These are phyloP conservation scores for Haematococcus sp. DNA, from an alignment of 139 green algal genomes.

Conservation along the genomic window DNA sequence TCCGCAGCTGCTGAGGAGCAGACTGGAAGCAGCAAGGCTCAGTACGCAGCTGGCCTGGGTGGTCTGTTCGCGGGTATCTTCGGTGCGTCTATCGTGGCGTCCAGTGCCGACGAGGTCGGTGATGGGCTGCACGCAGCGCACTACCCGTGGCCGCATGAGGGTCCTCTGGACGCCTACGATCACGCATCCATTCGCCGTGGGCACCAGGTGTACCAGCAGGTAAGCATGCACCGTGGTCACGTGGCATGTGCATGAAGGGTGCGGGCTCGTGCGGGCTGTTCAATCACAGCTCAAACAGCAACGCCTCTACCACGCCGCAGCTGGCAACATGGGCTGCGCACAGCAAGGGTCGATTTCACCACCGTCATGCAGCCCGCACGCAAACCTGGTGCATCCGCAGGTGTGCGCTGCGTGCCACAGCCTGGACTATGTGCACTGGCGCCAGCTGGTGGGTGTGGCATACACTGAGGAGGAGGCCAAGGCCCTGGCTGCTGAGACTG, in stretches of 20 bases:
- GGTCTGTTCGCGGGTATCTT: constrained; percentile 41
- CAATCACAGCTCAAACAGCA: too few species aligned
- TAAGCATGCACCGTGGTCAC: constrained; percentile 7
- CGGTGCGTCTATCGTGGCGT: constrained; percentile 34
- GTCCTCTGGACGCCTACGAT: constrained; percentile 91
- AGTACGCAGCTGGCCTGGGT: constrained; percentile 31
- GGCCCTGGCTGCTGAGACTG: constrained; percentile 84
- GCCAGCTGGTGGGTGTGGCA: constrained; percentile 91
- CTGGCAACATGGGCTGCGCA: too few species aligned
- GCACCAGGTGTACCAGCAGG: constrained; percentile 82
- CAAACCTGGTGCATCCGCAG: constrained; percentile 30
- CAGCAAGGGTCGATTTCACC: too few species aligned
- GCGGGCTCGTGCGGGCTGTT: too few species aligned
- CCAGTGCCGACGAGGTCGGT: constrained; percentile 76
- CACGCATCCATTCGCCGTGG: constrained; percentile 90
- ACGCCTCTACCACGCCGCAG: too few species aligned
- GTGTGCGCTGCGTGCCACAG: constrained; percentile 98
- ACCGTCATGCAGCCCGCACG: too few species aligned
- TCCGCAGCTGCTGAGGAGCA: neutral
- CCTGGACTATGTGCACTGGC: constrained; percentile 90
- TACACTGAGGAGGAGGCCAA: constrained; percentile 99
- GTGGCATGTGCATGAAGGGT: too few species aligned
- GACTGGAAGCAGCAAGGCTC: constrained; percentile 22
- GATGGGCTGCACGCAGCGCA: constrained; percentile 85
- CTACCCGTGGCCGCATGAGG: constrained; percentile 92